Base-by-base conservation (phyloP, 1,284 basidiomycete species). In the Naganishia sp. region DNA sequence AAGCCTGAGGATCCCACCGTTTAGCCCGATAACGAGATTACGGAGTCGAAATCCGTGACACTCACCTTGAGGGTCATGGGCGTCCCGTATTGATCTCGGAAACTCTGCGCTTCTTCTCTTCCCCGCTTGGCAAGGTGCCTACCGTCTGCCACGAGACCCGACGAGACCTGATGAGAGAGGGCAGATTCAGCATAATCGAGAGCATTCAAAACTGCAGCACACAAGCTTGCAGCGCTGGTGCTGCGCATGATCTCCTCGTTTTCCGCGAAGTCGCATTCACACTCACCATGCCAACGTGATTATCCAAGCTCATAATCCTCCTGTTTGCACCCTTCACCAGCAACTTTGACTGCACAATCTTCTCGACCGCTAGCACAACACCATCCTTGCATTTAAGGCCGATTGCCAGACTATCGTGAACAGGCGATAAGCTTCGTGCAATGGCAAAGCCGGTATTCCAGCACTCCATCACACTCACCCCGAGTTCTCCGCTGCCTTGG, bases 401-500 rank as follows among this genome's bases (percentile, higher is more conserved):
- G 70, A 95, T 91, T 15, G 88, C 90, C 69, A 92, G 94, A 53
- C 92, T 95, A 72, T 25, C 47, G 17, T 47, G 17, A 35, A 42
- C n/a, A n/a, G n/a, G 17, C 39, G 56, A 43, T 43, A 7, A 6
- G 10, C 18, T 11, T 28, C 32, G 2, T n/a, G 63, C 23, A 7
- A 28, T 45, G 9, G 52, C 35, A 17, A 23, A 15, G 39, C 6
- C 18, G 7, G 17, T 1, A 11, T 15, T 2, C 43, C 18, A 10
- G 28, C 6, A 75, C 13, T 39, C 35, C 35, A 39, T 13, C 13
- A 39, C 13, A 39, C 83, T 67, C 70, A 92, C 88, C 96, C 96
- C 47, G 95, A 93, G 80, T 96, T 96, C 81, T 99, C 96, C 65
- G 98, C 95, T 41, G 96, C 94, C 82, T 99, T 99, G 82, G 88